Percentiles rank a stretch among this genome's conserved stretches.
These are phyloP conservation scores for Mrakiaceae sp. DNA, from an alignment of 1,284 basidiomycete species.

Conservation along the genomic window DNA sequence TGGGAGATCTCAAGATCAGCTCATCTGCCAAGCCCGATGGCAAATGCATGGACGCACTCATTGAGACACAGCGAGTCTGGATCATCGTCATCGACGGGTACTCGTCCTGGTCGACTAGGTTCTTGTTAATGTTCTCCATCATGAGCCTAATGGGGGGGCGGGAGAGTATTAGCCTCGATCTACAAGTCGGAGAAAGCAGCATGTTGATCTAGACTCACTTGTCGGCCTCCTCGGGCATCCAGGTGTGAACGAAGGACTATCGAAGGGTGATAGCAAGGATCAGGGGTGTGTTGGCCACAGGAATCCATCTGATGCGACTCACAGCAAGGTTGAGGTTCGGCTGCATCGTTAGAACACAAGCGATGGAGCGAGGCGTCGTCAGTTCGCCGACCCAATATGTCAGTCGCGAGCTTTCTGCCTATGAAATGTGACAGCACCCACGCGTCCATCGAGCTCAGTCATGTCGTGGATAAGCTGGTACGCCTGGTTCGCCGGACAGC, in stretches of 20 bases:
- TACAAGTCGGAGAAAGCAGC: neutral
- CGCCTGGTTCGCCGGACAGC: neutral
- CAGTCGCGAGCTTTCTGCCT: too few relatives aligned
- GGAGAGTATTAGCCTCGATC: neutral
- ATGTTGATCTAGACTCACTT: neutral
- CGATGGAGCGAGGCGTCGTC: too few relatives aligned
- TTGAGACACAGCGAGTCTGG: neutral
- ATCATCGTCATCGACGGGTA: conserved; percentile 1
- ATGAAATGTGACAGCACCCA: too few relatives aligned
- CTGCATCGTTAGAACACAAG: too few relatives aligned
- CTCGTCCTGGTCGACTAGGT: neutral
- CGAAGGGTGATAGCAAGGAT: neutral
- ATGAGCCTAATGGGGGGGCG: neutral
- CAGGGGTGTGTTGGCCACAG: neutral
- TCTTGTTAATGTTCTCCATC: neutral
- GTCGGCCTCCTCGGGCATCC: conserved; percentile 1
- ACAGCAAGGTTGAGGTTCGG: too few relatives aligned
- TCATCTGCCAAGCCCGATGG: neutral
- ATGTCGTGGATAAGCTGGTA: conserved; percentile 1
- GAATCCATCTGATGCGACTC: too few relatives aligned
- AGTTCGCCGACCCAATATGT: too few relatives aligned
- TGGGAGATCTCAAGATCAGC: neutral
- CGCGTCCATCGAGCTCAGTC: neutral
- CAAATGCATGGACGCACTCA: neutral
- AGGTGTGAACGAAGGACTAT: conserved; percentile 2